A percentile compares a stretch with the other conserved stretches of the same genome.
Evolutionary conservation across 768 basidiomycete genomes (phyloP).

Genomic region (Lepiota brunneoincarnata): DNA sequence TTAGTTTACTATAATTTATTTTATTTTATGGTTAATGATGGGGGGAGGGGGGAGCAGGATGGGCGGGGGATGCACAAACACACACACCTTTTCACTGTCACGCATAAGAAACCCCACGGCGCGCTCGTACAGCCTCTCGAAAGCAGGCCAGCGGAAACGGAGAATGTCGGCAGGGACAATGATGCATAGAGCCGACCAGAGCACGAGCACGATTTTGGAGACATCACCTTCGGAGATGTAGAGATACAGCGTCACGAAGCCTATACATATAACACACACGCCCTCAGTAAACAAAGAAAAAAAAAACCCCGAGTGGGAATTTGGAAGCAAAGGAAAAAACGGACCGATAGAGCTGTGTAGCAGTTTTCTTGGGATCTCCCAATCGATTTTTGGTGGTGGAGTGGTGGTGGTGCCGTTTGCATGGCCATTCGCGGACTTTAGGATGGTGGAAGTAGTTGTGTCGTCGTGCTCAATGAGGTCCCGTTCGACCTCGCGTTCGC

Average conservation of each 20-base stretch:
- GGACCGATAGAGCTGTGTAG: constrained; percentile 87
- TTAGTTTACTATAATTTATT: too few species aligned
- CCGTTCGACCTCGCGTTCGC: constrained; percentile 23
- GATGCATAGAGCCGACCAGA: constrained; percentile 64
- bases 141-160: constrained; percentile 60
- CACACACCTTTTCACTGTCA: constrained; percentile 73
- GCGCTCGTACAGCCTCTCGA: constrained; percentile 71
- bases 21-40: constrained; percentile 2
- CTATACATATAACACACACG: constrained; percentile 32
- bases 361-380: constrained; percentile 88
- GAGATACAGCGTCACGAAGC: constrained; percentile 42
- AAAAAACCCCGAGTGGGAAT: too few species aligned
- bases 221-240: constrained; percentile 56
- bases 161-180: constrained; percentile 76
- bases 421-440: constrained; percentile 17
- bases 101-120: constrained; percentile 84
- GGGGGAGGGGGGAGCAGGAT: not conserved
- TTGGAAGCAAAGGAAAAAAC: constrained; percentile 22
- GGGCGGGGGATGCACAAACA: too few species aligned
- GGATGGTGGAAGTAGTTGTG: not conserved
- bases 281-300: too few species aligned
- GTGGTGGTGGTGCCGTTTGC: constrained; percentile 15
- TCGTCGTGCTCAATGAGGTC: constrained; percentile 18
- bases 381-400: constrained; percentile 51
- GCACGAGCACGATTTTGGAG: constrained; percentile 55